phyloP scores from a whole-genome alignment of 2,329 filamentous ascomycete species.

The Alternaria ethzedia region DNA sequence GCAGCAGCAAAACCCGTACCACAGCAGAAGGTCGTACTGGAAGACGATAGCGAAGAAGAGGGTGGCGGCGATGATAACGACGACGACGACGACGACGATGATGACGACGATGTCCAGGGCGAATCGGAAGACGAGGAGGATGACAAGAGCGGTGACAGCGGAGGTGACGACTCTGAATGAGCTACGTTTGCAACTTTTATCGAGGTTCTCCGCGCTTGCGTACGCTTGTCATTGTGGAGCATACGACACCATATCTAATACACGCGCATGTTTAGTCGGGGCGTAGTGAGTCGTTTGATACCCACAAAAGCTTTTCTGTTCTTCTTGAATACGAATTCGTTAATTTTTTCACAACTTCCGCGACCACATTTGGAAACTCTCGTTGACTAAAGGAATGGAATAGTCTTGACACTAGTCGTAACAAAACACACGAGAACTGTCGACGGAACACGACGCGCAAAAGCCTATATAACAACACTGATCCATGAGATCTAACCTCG shows the following conservation, averaged over 20 bases:
- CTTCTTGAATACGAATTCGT: neutral
- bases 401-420: neutral
- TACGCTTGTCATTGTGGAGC: neutral
- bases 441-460: neutral
- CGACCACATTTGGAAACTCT: neutral
- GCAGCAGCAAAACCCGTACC: conserved; percentile 24
- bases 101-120: conserved; percentile 27
- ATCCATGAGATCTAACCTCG: too few relatives aligned
- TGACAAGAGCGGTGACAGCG: conserved; percentile 18
- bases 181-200: neutral
- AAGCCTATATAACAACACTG: neutral
- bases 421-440: neutral
- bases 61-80: conserved; percentile 22
- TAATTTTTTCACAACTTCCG: neutral
- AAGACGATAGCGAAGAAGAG: conserved; percentile 34
- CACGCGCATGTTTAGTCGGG: neutral
- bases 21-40: conserved; percentile 29
- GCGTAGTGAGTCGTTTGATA: neutral
- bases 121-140: conserved; percentile 23
- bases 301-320: neutral
- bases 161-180: conserved; percentile 33
- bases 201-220: neutral
- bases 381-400: neutral
- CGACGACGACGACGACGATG: conserved; percentile 19
- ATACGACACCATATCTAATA: neutral